Evolutionary conservation across 2,329 filamentous ascomycete genomes (phyloP).

Genomic region (Fusarium armeniacum): DNA sequence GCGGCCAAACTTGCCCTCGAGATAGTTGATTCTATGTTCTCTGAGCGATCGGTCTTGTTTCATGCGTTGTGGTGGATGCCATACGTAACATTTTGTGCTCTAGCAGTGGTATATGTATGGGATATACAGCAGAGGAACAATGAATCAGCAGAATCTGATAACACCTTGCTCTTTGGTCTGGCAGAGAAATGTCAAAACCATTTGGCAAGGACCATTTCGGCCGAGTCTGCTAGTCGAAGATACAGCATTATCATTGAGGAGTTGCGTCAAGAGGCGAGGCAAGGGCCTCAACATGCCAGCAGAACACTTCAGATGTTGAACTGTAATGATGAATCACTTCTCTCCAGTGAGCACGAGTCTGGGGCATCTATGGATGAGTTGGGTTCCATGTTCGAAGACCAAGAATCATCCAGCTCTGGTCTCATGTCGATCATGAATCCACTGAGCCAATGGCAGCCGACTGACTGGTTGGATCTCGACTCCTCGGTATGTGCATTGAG

Average conservation of each 20-base stretch:
- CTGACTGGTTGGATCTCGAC: conserved; percentile 32
- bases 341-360: conserved; percentile 11
- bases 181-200: conserved; percentile 43
- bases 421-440: conserved; percentile 16
- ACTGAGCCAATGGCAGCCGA: conserved; percentile 26
- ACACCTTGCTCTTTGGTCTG: conserved; percentile 37
- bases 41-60: conserved; percentile 54
- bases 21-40: conserved; percentile 58
- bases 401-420: conserved; percentile 2
- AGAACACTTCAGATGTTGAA: not conserved
- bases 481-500: conserved; percentile 5
- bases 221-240: conserved; percentile 20
- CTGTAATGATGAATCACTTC: conserved; percentile 7
- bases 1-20: conserved; percentile 55
- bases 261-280: conserved; percentile 15
- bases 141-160: conserved; percentile 11
- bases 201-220: conserved; percentile 20
- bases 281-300: conserved; percentile 17
- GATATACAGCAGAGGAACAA: conserved; percentile 51
- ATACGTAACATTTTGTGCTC: conserved; percentile 67
- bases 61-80: conserved; percentile 67
- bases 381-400: conserved; percentile 1
- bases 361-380: conserved; percentile 19
- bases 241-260: conserved; percentile 40
- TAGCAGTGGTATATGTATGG: conserved; percentile 68